A percentile compares a stretch with the other conserved stretches of the same genome.
phyloP scores from a whole-genome alignment of 2,329 filamentous ascomycete species.

The Xylariaceae sp. region DNA sequence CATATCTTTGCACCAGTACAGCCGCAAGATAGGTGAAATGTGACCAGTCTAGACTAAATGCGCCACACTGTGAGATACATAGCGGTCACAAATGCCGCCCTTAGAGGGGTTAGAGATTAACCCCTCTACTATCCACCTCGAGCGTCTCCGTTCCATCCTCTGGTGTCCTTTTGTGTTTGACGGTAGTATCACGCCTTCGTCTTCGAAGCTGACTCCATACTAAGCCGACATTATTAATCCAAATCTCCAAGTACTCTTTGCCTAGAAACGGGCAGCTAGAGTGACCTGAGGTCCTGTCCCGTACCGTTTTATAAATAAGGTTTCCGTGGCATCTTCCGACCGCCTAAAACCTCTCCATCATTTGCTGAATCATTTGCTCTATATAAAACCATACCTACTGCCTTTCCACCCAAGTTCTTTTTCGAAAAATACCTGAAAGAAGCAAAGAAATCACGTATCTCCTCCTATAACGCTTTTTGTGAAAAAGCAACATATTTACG shows the following conservation, averaged over 20 bases:
- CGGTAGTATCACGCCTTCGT: background rate
- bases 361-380: background rate
- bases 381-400: too few species aligned
- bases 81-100: too few species aligned
- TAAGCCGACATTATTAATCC: conserved; percentile 17
- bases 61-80: conserved; percentile 24
- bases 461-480: background rate
- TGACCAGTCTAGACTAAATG: conserved; percentile 7
- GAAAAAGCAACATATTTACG: background rate
- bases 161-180: too few species aligned
- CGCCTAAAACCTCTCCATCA: too few species aligned
- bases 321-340: too few species aligned
- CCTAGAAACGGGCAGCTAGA: background rate
- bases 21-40: background rate
- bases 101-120: conserved; percentile 1
- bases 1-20: background rate
- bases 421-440: too few species aligned
- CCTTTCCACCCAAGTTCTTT: too few species aligned
- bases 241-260: background rate
- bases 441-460: too few species aligned
- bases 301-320: too few species aligned
- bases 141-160: too few species aligned
- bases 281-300: background rate
- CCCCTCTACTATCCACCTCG: too few species aligned
- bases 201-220: conserved; percentile 2